Percentiles rank a stretch among this genome's conserved stretches.
These are phyloP conservation scores for Schwanniomyces pseudopolymorphus DNA, from an alignment of 805 yeast species.

Conservation along the genomic window DNA sequence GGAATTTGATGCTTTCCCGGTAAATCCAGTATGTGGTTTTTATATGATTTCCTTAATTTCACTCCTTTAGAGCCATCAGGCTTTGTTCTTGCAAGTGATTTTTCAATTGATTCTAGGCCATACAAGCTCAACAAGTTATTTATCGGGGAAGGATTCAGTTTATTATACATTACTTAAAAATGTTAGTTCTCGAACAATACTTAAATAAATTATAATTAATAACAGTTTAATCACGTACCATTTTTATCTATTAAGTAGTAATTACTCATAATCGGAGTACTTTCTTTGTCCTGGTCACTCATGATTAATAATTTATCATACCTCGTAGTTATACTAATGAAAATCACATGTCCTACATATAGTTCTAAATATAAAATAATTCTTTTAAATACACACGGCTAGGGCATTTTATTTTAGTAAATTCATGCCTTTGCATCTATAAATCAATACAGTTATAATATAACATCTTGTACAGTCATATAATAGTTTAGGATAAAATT, in stretches of 20 bases:
- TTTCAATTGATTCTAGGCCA: slow-evolving; percentile 64
- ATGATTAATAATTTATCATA: neutral
- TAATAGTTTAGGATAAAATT: neutral
- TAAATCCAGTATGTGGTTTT: slow-evolving; percentile 84
- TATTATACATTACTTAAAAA: slow-evolving; percentile 21
- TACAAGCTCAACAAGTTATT: slow-evolving; percentile 71
- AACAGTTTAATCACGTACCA: slow-evolving; percentile 12
- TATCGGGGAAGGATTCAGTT: slow-evolving; percentile 66
- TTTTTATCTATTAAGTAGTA: slow-evolving; percentile 19
- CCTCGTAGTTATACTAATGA: too few species aligned
- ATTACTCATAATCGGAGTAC: neutral
- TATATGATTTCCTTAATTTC: slow-evolving; percentile 90
- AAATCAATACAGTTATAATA: neutral
- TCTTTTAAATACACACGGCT: neutral
- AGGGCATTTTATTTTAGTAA: neutral
- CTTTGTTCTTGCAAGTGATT: slow-evolving; percentile 81
- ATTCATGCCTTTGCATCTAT: neutral
- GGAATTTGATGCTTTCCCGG: slow-evolving; percentile 78
- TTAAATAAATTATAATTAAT: neutral
- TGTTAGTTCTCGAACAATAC: neutral
- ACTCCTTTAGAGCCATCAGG: slow-evolving; percentile 90
- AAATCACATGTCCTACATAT: neutral
- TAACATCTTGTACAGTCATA: neutral
- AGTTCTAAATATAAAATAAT: neutral
- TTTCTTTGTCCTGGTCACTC: neutral